A percentile compares a stretch with the other conserved stretches of the same genome.
Evolutionary conservation across 768 basidiomycete species (phyloP).

Genomic region (Suillus paluster): DNA sequence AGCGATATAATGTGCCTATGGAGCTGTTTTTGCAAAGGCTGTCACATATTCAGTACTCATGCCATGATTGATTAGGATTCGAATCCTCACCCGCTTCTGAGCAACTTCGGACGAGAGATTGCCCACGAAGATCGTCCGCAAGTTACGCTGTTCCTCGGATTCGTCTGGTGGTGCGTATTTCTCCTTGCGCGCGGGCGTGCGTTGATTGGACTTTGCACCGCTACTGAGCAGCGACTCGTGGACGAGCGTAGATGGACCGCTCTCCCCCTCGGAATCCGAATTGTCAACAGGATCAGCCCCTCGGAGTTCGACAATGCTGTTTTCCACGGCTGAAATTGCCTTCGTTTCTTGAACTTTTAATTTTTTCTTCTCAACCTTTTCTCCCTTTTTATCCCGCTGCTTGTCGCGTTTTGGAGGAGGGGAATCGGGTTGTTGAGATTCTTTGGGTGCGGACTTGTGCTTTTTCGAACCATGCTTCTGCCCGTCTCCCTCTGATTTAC

Average conservation of each 20-base stretch:
- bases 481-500: slow-evolving; percentile 17
- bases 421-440: neutral
- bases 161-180: slow-evolving; percentile 72
- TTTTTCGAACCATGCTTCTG: neutral
- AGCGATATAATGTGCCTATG: slow-evolving; percentile 75
- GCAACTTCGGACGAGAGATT: slow-evolving; percentile 82
- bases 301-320: neutral
- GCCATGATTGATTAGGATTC: neutral
- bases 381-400: slow-evolving; percentile 4
- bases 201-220: slow-evolving; percentile 31
- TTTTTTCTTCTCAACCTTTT: neutral
- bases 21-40: slow-evolving; percentile 80
- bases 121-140: slow-evolving; percentile 90
- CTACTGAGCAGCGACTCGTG: slow-evolving; percentile 60
- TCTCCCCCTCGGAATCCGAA: slow-evolving; percentile 38
- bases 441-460: neutral
- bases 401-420: slow-evolving; percentile 17
- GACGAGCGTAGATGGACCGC: slow-evolving; percentile 46
- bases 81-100: slow-evolving; percentile 66
- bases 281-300: slow-evolving; percentile 14
- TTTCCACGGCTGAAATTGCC: neutral
- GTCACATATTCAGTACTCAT: slow-evolving; percentile 11
- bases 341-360: neutral
- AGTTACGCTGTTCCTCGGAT: slow-evolving; percentile 71
- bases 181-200: slow-evolving; percentile 35